Evolutionary conservation across 371 early-diverging fungal species (phyloP).

Genomic region (Circinella umbellata): DNA sequence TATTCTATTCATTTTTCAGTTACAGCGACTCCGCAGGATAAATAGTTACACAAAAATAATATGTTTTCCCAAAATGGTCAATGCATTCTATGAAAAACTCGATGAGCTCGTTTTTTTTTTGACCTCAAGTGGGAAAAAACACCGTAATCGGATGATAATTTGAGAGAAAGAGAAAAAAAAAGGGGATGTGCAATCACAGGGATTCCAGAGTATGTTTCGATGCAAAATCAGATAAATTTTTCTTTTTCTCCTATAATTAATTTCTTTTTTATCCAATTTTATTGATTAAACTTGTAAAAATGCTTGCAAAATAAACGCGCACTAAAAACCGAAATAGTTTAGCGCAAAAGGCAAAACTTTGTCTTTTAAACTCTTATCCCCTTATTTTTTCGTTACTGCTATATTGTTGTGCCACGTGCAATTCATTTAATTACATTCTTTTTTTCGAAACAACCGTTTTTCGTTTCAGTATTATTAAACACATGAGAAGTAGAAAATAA

Average conservation of each 20-base stretch:
- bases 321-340: neutral
- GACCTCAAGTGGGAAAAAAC: slow-evolving; percentile 2
- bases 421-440: neutral
- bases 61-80: slow-evolving; percentile 4
- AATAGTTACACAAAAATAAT: neutral
- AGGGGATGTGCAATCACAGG: no score
- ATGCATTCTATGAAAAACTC: slow-evolving; percentile 5
- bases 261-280: neutral
- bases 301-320: neutral
- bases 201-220: neutral
- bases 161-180: neutral
- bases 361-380: no score
- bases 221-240: neutral
- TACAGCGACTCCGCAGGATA: slow-evolving; percentile 1
- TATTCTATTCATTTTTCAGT: slow-evolving; percentile 4
- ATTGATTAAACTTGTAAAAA: neutral
- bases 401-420: neutral
- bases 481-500: no score
- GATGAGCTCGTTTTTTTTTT: neutral
- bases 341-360: neutral
- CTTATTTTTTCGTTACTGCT: neutral
- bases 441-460: no score
- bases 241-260: no score
- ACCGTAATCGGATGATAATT: slow-evolving; percentile 7
- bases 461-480: no score